Evolutionary conservation across 1,284 basidiomycete species (phyloP).

Genomic region (Neonothopanus nambi): DNA sequence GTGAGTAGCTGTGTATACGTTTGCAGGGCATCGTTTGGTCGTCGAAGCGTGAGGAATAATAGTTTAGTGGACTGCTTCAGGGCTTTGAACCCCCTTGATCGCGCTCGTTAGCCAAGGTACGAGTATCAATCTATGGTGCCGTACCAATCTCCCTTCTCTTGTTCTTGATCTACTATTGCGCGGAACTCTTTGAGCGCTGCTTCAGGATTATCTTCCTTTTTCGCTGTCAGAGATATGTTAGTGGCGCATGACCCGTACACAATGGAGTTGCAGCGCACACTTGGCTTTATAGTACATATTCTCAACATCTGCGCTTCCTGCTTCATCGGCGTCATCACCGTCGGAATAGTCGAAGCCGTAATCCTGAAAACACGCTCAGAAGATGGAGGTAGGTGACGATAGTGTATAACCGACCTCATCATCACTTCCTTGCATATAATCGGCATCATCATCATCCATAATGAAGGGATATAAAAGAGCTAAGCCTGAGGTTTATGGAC

Average conservation of each 20-base stretch:
- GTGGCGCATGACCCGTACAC: not conserved
- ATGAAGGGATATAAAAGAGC: slow-evolving; percentile 10
- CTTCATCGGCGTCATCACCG: slow-evolving; percentile 78
- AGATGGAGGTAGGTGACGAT: slow-evolving; percentile 12
- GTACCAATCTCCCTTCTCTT: slow-evolving; percentile 92
- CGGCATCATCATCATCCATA: slow-evolving; percentile 89
- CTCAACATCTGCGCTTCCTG: slow-evolving; percentile 90
- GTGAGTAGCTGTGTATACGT: slow-evolving; percentile 86
- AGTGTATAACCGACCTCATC: slow-evolving; percentile 59
- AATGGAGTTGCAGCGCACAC: slow-evolving; percentile 45
- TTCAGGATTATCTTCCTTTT: slow-evolving; percentile 91
- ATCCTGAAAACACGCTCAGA: slow-evolving; percentile 57
- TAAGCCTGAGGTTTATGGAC: no score
- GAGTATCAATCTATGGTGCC: slow-evolving; percentile 16
- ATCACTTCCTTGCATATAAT: slow-evolving; percentile 85
- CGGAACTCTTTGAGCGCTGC: slow-evolving; percentile 87
- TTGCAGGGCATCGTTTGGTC: slow-evolving; percentile 82
- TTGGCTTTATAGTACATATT: slow-evolving; percentile 99
- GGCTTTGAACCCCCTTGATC: slow-evolving; percentile 93
- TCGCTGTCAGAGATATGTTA: slow-evolving; percentile 51
- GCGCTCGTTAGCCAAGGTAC: not conserved
- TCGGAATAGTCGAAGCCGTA: slow-evolving; percentile 98
- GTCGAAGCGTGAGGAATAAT: slow-evolving; percentile 77
- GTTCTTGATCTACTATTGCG: slow-evolving; percentile 85
- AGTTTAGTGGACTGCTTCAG: slow-evolving; percentile 98